Conservation (phyloP, 179 eudicot genomes). For the Heliamphora pulchella region DNA sequence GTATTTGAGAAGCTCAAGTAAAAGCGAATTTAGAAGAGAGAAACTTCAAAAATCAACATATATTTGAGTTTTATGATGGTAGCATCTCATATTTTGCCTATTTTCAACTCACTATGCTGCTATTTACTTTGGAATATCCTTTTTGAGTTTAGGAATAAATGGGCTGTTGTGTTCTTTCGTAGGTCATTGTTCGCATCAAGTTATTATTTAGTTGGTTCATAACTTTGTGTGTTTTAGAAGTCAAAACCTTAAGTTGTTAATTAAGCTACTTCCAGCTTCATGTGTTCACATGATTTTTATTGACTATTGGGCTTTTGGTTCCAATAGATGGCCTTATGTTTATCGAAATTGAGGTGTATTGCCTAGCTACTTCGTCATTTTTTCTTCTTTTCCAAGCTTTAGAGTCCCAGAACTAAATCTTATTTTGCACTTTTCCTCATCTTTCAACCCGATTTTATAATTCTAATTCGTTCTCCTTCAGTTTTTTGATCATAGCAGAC, state of each 20-base stretch:
- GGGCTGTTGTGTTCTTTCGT: background rate
- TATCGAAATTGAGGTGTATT: background rate
- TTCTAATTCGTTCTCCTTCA: background rate
- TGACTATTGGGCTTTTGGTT: too few relatives aligned
- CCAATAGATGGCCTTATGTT: background rate
- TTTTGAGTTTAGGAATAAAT: background rate
- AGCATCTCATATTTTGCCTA: background rate
- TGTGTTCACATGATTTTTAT: too few relatives aligned
- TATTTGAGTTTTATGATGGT: background rate
- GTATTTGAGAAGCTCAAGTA: background rate
- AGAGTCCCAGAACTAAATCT: background rate
- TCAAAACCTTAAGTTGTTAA: too few relatives aligned
- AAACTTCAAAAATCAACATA: background rate
- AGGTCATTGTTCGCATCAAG: background rate
- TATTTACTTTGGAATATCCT: background rate
- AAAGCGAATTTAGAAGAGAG: background rate
- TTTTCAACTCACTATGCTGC: too few relatives aligned
- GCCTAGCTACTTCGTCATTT: background rate
- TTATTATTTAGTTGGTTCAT: too few relatives aligned
- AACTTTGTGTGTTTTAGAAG: too few relatives aligned
- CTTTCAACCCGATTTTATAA: too few relatives aligned
- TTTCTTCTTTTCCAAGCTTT: background rate
- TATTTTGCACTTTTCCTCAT: background rate
- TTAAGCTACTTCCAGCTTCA: too few relatives aligned
- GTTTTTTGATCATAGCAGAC: background rate